Evolutionary conservation across 257 asterid genomes (phyloP).

Genomic region (Knoxia roxburghii): DNA sequence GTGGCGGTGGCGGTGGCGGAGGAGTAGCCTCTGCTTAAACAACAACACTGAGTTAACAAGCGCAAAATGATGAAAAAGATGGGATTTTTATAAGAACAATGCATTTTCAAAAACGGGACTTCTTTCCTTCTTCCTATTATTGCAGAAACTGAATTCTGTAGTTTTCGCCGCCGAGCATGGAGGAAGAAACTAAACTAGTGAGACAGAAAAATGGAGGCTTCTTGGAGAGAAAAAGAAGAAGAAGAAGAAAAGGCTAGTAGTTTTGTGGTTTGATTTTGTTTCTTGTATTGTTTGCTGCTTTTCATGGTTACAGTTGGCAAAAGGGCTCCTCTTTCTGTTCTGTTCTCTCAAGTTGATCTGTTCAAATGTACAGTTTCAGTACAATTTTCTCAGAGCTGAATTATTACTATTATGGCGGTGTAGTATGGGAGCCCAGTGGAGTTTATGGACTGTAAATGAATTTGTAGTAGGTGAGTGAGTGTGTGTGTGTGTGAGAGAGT

Average conservation of each 20-base stretch:
- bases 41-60: neutral
- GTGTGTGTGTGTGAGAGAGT: neutral
- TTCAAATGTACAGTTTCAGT: neutral
- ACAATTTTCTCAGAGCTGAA: neutral
- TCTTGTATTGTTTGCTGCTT: conserved; percentile 1
- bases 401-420: too few relatives aligned
- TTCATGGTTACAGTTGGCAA: conserved; percentile 14
- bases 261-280: neutral
- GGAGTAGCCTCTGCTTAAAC: neutral
- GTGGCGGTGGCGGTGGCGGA: conserved; percentile 22
- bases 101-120: neutral
- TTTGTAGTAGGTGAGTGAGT: too few relatives aligned
- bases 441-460: too few relatives aligned
- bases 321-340: neutral
- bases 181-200: neutral
- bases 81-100: neutral
- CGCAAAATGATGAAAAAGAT: conserved; percentile 5
- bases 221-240: neutral
- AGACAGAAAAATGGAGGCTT: neutral
- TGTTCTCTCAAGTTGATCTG: neutral
- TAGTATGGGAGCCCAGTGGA: too few relatives aligned
- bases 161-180: neutral
- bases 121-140: neutral
- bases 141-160: neutral
- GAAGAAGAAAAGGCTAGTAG: too few relatives aligned